phyloP scores from a whole-genome alignment of 2,329 filamentous ascomycete genomes.

The Pyrenophora graminea region DNA sequence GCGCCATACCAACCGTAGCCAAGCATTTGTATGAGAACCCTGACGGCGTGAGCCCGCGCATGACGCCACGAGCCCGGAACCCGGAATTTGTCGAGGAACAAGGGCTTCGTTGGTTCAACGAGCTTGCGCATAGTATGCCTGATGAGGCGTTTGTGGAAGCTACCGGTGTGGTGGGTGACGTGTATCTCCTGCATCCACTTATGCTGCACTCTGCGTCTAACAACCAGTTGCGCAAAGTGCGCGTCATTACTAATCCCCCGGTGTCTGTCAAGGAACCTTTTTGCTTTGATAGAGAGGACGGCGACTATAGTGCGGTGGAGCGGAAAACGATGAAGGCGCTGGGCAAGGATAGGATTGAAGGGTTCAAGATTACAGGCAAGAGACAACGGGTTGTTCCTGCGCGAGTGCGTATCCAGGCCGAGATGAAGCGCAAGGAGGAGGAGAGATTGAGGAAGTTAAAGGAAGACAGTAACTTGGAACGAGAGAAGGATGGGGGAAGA shows the following conservation, averaged over 20 bases:
- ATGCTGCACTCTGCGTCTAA: conserved; percentile 62
- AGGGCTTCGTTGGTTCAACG: conserved; percentile 53
- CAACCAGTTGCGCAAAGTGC: conserved; percentile 53
- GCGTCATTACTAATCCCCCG: conserved; percentile 62
- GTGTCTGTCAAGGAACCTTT: conserved; percentile 59
- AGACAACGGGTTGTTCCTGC: conserved; percentile 59
- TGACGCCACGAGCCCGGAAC: conserved; percentile 60
- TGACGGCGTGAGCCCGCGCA: conserved; percentile 67
- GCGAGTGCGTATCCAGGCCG: conserved; percentile 53
- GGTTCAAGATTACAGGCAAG: conserved; percentile 57
- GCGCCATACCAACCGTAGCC: conserved; percentile 62
- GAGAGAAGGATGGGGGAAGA: background rate
- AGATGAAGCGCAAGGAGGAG: conserved; percentile 56
- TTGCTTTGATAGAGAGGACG: conserved; percentile 55
- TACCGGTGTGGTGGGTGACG: conserved; percentile 59
- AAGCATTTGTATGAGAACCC: conserved; percentile 63
- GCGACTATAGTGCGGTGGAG: conserved; percentile 61
- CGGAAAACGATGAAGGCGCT: conserved; percentile 58
- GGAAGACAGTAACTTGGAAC: conserved; percentile 18
- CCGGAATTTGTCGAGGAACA: conserved; percentile 51
- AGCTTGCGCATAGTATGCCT: conserved; percentile 43
- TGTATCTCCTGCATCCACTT: conserved; percentile 63
- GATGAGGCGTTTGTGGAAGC: conserved; percentile 58
- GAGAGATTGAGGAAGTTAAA: conserved; percentile 50
- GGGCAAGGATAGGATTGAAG: conserved; percentile 53